Base-by-base conservation (phyloP, 768 basidiomycete genomes). In the Boletus rubropictus region DNA sequence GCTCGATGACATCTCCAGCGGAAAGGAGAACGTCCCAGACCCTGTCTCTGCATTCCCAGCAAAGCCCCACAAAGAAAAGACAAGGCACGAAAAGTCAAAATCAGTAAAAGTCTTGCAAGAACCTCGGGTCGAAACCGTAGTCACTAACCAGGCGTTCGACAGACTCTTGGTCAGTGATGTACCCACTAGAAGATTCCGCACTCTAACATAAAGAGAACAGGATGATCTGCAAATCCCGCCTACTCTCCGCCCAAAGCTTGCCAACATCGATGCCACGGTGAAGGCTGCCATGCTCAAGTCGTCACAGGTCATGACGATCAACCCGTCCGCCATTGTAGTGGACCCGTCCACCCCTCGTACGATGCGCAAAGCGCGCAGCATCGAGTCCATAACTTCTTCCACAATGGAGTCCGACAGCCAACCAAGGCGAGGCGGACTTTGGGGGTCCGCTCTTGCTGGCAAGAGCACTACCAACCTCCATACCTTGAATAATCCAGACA, bases 241-340 rank as follows among this genome's bases (percentile, higher is more conserved):
- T 7, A 80, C 79, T 3, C 70, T 92, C 20, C 78, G 91, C 7
- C 84, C 82, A 1, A 89, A 90, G 66, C 78, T 94, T 15, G 72
- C 74, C 39, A 81, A 80, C 14, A 89, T 95, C 79, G 89, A 94
- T 47, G 69, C 82, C 0, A 81, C 84, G 1, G 86, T 95, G 41
- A 95, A 95, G 62, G 89, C 87, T 5, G 88, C 87, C 11, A 93
- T 95, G 88, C 72, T 95, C 46, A 90, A 88, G 61, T 89, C 89
- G 0, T 90, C 89, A 1, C 81, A 84, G 25, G 76, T 78, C 22
- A 70, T 88, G 63, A 68, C 75, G 17, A 64, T 71, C 7, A 72
- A 67, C 49, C 70, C 70, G 24, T 58, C 63, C 21, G 54, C 66
- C 22, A 60, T 37, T 28, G 56, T 64, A 38, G 36, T 15, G 4